These are phyloP conservation scores for Neonectria magnoliae DNA, from an alignment of 2,329 filamentous ascomycete species.

Conservation along the genomic window DNA sequence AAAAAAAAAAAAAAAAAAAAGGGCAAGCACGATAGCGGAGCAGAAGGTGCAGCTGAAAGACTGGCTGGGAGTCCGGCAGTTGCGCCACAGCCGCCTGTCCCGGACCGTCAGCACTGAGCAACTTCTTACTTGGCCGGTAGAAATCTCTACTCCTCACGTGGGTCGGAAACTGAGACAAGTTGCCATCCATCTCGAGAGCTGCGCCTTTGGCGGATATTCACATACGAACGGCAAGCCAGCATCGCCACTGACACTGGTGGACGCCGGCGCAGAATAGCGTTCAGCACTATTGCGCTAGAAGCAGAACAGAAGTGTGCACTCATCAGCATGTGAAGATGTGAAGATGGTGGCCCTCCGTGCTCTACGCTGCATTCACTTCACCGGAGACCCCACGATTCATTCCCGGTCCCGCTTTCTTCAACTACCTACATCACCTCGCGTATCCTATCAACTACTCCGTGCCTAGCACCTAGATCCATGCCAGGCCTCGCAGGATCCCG, in stretches of 20 bases:
- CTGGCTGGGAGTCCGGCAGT: neutral
- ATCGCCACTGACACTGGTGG: conserved; percentile 26
- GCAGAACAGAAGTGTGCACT: conserved; percentile 2
- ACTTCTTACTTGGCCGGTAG: neutral
- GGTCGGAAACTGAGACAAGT: conserved; percentile 38
- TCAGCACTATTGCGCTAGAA: conserved; percentile 18
- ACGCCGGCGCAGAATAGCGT: neutral
- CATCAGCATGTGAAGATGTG: conserved; percentile 8
- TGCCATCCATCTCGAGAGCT: conserved; percentile 38
- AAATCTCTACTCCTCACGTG: conserved; percentile 35
- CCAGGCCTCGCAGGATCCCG: conserved; percentile 28
- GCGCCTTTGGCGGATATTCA: conserved; percentile 34
- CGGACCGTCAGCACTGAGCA: neutral
- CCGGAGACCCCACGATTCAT: conserved; percentile 5
- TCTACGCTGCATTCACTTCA: neutral
- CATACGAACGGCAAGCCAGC: conserved; percentile 21
- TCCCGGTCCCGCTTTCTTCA: conserved; percentile 4
- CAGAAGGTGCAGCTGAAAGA: neutral
- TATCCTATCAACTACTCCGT: neutral
- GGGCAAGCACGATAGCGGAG: neutral
- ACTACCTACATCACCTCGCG: neutral
- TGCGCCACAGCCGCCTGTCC: conserved; percentile 18
- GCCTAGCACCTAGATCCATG: neutral
- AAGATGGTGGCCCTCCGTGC: conserved; percentile 24
- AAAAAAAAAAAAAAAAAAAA: too few species aligned